Conservation (phyloP, 1,284 basidiomycete genomes). For the Pyrrhoderma noxium region DNA sequence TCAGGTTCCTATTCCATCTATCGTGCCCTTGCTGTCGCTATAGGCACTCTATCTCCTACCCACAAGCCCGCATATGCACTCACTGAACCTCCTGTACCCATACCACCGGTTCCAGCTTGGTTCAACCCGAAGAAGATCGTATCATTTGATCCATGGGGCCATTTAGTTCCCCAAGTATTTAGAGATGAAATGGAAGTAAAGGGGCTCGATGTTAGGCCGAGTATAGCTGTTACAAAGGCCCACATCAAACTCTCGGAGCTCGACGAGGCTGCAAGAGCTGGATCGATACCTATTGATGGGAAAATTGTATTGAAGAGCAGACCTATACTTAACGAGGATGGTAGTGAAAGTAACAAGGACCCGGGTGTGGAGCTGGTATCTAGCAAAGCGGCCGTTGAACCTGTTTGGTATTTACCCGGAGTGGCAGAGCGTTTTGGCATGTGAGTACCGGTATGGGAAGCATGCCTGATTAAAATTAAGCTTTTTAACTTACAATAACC, state of each 20-base stretch:
- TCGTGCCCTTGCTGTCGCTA: slow-evolving; percentile 84
- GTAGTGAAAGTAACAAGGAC: slow-evolving; percentile 48
- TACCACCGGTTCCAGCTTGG: slow-evolving; percentile 82
- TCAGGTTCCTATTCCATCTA: slow-evolving; percentile 94
- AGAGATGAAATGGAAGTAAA: slow-evolving; percentile 54
- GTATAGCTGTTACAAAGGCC: slow-evolving; percentile 84
- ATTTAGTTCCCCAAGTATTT: slow-evolving; percentile 80
- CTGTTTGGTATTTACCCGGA: slow-evolving; percentile 95
- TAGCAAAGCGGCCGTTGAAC: slow-evolving; percentile 87
- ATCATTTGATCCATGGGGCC: slow-evolving; percentile 92
- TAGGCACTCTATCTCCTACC: slow-evolving; percentile 80
- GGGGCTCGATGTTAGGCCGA: slow-evolving; percentile 78
- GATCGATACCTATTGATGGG: slow-evolving; percentile 75
- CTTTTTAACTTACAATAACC: background rate
- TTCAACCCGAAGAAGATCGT: slow-evolving; percentile 80
- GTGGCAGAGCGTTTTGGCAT: slow-evolving; percentile 85
- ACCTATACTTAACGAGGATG: slow-evolving; percentile 57
- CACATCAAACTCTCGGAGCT: slow-evolving; percentile 90
- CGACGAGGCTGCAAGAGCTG: slow-evolving; percentile 72
- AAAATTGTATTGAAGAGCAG: slow-evolving; percentile 69
- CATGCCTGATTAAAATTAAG: slow-evolving; percentile 18
- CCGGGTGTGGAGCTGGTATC: slow-evolving; percentile 82
- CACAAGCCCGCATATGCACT: slow-evolving; percentile 83
- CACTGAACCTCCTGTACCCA: slow-evolving; percentile 84
- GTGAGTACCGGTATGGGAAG: slow-evolving; percentile 39